Base-by-base conservation (phyloP, 192 early-diverging fungal species). In the Phycomyces blakesleeanus region DNA sequence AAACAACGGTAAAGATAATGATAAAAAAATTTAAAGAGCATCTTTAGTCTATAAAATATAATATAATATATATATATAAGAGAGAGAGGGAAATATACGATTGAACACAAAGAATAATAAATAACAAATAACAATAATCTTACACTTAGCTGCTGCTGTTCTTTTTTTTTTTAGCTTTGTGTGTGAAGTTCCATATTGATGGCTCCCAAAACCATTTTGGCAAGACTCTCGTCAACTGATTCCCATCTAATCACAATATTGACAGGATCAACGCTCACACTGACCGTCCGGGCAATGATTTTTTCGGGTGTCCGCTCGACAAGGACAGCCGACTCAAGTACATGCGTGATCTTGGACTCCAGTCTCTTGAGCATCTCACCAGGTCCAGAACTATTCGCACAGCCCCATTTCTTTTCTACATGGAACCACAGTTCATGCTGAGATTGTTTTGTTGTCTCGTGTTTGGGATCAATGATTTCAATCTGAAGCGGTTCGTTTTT, bases 191-290 rank as follows among this genome's bases (percentile, higher is more conserved):
- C 52, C 11, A 62, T 55, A 34, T 86, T 82, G 11, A 89, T 69
- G 22, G 81, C 66, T 11, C 79, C 77, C 20, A 89, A 67, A 15
- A 83, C 67, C n/a, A 76, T 64, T 7, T 81, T 84, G 0, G 88
- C 88, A 26, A 89, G 72, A 52, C 82, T 84, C 34, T 89, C 86
- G 55, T 89, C 88, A 21, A 78, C 72, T 69, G 81, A 88, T 16
- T 83, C 71, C 88, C 88, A 89, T 15, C 80, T 75, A 27, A 89
- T 73, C 16, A 68, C 52, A 0, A 89, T 59, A 4, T 66, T 52
- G 25, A 69, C 73, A 6, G 62, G 54, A 7, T 75, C 72, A 9
- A 61, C 21, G 15, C 58, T 40, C 0, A 67, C 50, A 47, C 22
- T 38, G 0, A 67, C 66, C 25, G 51, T 67, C 1, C 58, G 66